phyloP scores from a whole-genome alignment of 2,329 filamentous ascomycete species.

The Sarocladiaceae sp. region DNA sequence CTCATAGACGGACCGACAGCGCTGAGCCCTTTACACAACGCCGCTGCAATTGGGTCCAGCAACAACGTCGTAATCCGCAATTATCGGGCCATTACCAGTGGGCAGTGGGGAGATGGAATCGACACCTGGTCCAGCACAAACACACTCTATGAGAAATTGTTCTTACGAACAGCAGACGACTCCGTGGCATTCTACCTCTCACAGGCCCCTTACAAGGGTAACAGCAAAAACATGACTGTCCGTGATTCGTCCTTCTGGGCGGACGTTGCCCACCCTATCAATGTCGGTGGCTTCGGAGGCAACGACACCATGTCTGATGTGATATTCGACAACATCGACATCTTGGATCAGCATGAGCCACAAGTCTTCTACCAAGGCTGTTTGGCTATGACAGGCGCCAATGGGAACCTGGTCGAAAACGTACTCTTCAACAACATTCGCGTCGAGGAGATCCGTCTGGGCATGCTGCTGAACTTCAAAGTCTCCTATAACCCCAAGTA shows the following conservation, averaged over 20 bases:
- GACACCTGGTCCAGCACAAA: conserved; percentile 18
- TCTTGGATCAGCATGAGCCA: conserved; percentile 28
- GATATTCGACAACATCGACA: conserved; percentile 26
- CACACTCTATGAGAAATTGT: conserved; percentile 20
- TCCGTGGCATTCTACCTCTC: conserved; percentile 25
- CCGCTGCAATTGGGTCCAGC: background rate
- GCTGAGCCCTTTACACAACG: background rate
- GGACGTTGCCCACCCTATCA: conserved; percentile 25
- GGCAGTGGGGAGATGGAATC: conserved; percentile 18
- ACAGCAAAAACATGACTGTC: conserved; percentile 24
- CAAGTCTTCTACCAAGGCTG: conserved; percentile 29
- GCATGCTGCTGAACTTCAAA: conserved; percentile 27
- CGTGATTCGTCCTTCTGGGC: conserved; percentile 22
- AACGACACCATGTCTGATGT: conserved; percentile 24
- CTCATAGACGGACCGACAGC: background rate
- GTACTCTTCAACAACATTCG: conserved; percentile 23
- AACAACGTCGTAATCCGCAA: conserved; percentile 13
- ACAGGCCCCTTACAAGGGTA: conserved; percentile 22
- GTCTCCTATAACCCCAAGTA: conserved; percentile 28
- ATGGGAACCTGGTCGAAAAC: conserved; percentile 25
- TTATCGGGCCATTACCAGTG: conserved; percentile 13
- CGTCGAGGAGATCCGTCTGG: conserved; percentile 23
- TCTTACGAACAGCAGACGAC: conserved; percentile 28
- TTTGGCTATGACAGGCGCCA: conserved; percentile 26
- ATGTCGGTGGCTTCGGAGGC: conserved; percentile 29